Base-by-base conservation (phyloP, 148 eudicot genomes). In the Chenopodium berlandieri region DNA sequence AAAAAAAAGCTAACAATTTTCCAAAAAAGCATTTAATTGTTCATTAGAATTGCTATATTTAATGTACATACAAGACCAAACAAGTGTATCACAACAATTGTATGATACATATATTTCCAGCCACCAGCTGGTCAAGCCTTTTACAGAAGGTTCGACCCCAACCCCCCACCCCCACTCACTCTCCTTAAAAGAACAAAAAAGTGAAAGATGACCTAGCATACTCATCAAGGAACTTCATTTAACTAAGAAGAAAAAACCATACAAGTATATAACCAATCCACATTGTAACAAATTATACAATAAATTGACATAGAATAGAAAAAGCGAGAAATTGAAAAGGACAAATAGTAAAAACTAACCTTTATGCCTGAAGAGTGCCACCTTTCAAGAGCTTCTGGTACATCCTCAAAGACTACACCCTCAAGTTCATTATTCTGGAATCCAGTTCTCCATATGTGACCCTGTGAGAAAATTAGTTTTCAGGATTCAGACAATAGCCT, bases 371-470 rank as follows among this genome's bases (percentile, higher is more conserved):
- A 85, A 73, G 91, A 81, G 87, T 92, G 92, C 99, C 99, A 96
- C 82, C 89, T 91, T 83, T 90, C 97, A 58, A 96, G 90, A 81
- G 98, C 94, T 72, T 79, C 88, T 54, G 98, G 99, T 23, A 96
- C 98, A 87, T 96, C 99, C 48, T 94, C 97, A 79, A 89, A 96
- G 75, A 96, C 97, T 67, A 89, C 83, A 52, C 91, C 92, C 82
- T 91, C 74, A 60, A 96, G 82, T 80, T 96, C 99, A 27, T 86
- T 85, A 40, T 86, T 94, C 84, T 91, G 79, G 80, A 88, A 96
- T 75, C 99, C 99, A 67, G 98, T 94, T 82, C 85, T 85, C 99
- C 99, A 96, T 70, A 94, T 94, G 81, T 92, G 99, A 84, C 99
- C 99, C 99, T 96, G 86, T 9, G 84, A 34, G 56, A 52, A 71